Conservation (phyloP, 371 early-diverging fungal genomes). For the Umbelopsis sp. region DNA sequence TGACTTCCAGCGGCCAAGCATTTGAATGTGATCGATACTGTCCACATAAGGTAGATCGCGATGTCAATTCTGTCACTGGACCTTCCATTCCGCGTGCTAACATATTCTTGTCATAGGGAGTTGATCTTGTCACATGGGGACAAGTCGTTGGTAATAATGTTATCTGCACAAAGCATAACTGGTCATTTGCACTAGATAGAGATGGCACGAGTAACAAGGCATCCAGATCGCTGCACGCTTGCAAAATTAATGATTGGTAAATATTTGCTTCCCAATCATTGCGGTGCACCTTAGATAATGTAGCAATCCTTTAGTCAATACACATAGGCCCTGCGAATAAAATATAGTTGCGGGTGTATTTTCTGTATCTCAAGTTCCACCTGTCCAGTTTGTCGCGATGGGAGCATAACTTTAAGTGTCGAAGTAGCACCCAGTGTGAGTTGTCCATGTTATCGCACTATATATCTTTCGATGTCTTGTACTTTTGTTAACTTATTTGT, state of each 20-base stretch:
- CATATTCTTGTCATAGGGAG: constrained; percentile 24
- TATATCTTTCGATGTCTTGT: too few species aligned
- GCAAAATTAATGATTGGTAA: constrained; percentile 70
- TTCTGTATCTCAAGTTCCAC: too few species aligned
- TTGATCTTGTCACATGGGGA: constrained; percentile 68
- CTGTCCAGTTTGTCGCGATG: too few species aligned
- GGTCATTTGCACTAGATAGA: constrained; percentile 60
- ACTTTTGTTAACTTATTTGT: too few species aligned
- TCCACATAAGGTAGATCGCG: constrained; percentile 54
- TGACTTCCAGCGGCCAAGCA: constrained; percentile 51
- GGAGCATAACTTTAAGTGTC: too few species aligned
- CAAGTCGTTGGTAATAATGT: constrained; percentile 61
- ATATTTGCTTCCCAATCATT: neutral
- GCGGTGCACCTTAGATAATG: too few species aligned
- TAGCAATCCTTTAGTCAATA: too few species aligned
- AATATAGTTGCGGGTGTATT: too few species aligned
- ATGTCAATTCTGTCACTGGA: too few species aligned
- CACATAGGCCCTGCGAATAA: too few species aligned
- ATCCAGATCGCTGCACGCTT: constrained; percentile 55
- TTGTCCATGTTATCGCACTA: too few species aligned
- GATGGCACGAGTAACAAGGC: constrained; percentile 50
- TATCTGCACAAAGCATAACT: constrained; percentile 70
- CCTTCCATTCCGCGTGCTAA: neutral
- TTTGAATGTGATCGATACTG: constrained; percentile 72
- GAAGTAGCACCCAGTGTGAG: too few species aligned